These are phyloP conservation scores for Prunella vulgaris DNA, from an alignment of 257 asterid species.

Conservation along the genomic window DNA sequence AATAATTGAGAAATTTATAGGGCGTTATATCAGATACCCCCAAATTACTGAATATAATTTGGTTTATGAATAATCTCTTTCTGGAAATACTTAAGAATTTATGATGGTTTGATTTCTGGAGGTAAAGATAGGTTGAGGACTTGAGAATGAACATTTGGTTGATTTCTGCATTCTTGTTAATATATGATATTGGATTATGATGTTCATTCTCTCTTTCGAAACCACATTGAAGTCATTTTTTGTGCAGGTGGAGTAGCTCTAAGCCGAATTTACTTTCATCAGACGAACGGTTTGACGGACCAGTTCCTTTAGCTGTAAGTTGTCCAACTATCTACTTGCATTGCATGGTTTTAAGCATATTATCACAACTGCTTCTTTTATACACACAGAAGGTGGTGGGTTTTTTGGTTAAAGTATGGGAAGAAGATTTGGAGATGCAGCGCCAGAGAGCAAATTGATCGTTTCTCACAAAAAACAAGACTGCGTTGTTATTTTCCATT, in stretches of 20 bases:
- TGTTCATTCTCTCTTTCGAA: background rate
- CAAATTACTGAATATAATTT: background rate
- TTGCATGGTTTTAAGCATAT: background rate
- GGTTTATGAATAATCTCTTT: background rate
- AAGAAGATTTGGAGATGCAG: background rate
- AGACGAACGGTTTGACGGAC: slow-evolving; percentile 4
- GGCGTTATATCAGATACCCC: too few species aligned
- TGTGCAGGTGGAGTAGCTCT: slow-evolving; percentile 18
- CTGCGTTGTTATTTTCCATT: background rate
- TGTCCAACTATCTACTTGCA: background rate
- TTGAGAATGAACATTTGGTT: background rate
- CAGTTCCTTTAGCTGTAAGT: slow-evolving; percentile 32
- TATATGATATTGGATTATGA: background rate
- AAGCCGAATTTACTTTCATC: slow-evolving; percentile 6
- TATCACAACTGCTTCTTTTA: background rate
- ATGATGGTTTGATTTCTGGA: too few species aligned
- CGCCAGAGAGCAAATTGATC: background rate
- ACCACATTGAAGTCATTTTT: background rate
- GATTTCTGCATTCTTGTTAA: background rate
- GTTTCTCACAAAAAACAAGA: background rate
- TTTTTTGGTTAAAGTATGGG: slow-evolving; percentile 23
- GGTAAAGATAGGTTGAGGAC: too few species aligned
- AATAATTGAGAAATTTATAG: background rate
- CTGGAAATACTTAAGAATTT: too few species aligned
- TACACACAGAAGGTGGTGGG: slow-evolving; percentile 26